Evolutionary conservation across 192 early-diverging fungal species (phyloP).

Genomic region (Entomortierella beljakovae): DNA sequence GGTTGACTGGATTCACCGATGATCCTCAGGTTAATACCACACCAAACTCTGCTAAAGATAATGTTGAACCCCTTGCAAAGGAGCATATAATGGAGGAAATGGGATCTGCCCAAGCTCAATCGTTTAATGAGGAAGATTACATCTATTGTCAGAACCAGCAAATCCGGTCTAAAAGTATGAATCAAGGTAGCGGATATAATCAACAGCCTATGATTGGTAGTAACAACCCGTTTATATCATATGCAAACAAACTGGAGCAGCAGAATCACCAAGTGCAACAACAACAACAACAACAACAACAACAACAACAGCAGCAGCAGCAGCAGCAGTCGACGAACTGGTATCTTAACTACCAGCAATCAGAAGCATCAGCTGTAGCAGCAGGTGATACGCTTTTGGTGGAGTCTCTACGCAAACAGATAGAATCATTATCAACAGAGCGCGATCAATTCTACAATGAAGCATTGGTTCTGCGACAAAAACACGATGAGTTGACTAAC

Average conservation of each 20-base stretch:
- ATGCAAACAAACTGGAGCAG: conserved; percentile 9
- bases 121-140: conserved; percentile 29
- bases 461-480: conserved; percentile 27
- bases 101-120: conserved; percentile 36
- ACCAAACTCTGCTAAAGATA: not conserved
- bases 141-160: conserved; percentile 31
- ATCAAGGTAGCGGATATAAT: not conserved
- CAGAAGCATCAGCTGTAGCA: not conserved
- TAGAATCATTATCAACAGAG: conserved; percentile 40
- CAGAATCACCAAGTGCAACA: not conserved
- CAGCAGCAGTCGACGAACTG: not conserved
- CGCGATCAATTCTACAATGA: conserved; percentile 53
- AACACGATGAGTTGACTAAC: conserved; percentile 40
- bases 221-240: conserved; percentile 15
- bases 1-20: not conserved
- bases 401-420: conserved; percentile 40
- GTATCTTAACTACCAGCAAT: conserved; percentile 1
- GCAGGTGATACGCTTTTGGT: conserved; percentile 24
- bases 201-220: conserved; percentile 12
- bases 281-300: conserved; percentile 16
- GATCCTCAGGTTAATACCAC: not conserved
- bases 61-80: conserved; percentile 19
- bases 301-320: conserved; percentile 7
- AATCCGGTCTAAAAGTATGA: not conserved
- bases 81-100: conserved; percentile 52